Evolutionary conservation across 2,329 filamentous ascomycete genomes (phyloP), one percentile per base, ranked within the genome.

Genomic region (Exophiala viscosa): DNA sequence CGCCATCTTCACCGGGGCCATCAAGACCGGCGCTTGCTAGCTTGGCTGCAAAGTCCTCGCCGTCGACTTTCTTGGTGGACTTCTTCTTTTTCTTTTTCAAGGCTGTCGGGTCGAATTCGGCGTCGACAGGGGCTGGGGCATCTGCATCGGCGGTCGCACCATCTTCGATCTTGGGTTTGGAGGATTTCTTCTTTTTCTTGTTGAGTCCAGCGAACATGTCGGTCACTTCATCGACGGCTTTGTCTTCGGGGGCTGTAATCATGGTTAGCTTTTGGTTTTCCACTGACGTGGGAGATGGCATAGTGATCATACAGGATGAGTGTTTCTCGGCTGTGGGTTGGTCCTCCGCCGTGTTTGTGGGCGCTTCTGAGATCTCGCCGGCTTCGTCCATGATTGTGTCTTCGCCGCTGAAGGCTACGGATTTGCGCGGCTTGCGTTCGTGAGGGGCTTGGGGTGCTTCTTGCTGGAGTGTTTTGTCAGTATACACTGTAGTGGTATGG

Each of bases 371-470:
- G 69, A 96, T 84, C 69, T 86, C 83, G 66, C 92, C 92, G 79
- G 96, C 88, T 73, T 84, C 83, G 77, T 95, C 88, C 70, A 96
- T 91, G 66, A 96, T 84, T 62, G 88, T 82, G 65, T 89, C 83
- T 67, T 89, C 88, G 73, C 93, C 88, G 69, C 86, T 91, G 73
- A 97, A 97, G 61, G 90, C 86, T 67, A 97, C 92, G 42, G 90
- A 95, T 76, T 97, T 96, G 75, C 91, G 87, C 67, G 86, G 84
- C 73, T 88, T 90, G 69, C 81, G 80, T 65, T 85, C 80, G 55
- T 69, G 48, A 14, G 50, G 52, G 34, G 61, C 50, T 31, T 55
- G 54, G 18, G 50, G 52, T 40, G 61, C 52, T 28, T 55, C 52
- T 52, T 60, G 51, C 58, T 62, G 55, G 17, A 43, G 20, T 28